Base-by-base conservation (phyloP, 345 rosid species). In the Syzygium aromaticum region DNA sequence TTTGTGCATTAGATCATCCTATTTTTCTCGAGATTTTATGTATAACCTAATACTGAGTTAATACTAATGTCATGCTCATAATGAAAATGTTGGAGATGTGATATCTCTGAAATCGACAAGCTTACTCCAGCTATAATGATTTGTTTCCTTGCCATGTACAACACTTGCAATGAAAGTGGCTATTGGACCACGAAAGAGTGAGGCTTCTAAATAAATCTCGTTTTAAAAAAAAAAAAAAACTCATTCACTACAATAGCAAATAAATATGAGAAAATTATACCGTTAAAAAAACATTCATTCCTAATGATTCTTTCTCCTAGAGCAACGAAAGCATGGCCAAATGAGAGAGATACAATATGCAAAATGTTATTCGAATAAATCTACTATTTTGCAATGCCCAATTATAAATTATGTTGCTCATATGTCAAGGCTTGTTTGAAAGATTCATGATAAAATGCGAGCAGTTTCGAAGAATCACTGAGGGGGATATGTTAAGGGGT, bases 161-260 rank as follows among this genome's bases (percentile, higher is more conserved):
- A 86, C 51, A 87, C 86, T 38, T 82, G 33, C 86, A 86, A 82
- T 19, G 91, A 86, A 61, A 86, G 86, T 46, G 85, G 86, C 77
- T 52, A 21, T n/a, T 27, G 61, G 87, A 28, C 53, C 54, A 59
- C 38, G 7, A 86, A 73, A 67, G 63, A 86, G 54, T 49, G 27
- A 84, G 87, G 86, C 82, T 84, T 89, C 53, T 52, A 85, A 59
- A 25, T 73, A 3, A 10, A 19, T 73, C 49, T 73, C 4, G 38
- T 73, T 38, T 73, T 57, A 10, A 3, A n/a, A 25, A 5, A 8
- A n/a, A n/a, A 25, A 5, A 25, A 59, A 59, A 59, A 59, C 64
- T 11, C 30, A 59, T 28, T 59, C 64, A 59, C 27, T 25, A 52
- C 28, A 25, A 57, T 57, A 57, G 25, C 28, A 11, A 57, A 27